phyloP scores from a whole-genome alignment of 148 eudicot species.

The Mesembryanthemum crystallinum region DNA sequence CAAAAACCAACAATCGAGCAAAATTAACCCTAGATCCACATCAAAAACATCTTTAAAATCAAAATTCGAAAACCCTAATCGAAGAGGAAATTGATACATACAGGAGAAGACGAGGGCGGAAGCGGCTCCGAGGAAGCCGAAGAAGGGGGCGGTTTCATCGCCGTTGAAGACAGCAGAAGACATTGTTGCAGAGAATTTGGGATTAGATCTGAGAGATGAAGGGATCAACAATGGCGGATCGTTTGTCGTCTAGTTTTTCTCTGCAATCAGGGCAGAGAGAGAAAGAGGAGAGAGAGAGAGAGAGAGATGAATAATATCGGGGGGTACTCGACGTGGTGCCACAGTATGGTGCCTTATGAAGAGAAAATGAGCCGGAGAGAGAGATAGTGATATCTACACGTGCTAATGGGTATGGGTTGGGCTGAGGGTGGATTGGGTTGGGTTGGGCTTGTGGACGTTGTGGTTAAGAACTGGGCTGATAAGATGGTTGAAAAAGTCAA shows the following conservation, averaged over 20 bases:
- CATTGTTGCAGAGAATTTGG: constrained; percentile 19
- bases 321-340: too few species aligned
- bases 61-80: neutral
- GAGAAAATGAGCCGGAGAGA: neutral
- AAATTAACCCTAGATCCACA: neutral
- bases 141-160: constrained; percentile 66
- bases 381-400: neutral
- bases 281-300: neutral
- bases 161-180: constrained; percentile 40
- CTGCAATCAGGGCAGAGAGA: neutral
- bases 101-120: constrained; percentile 64
- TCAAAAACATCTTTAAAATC: too few species aligned
- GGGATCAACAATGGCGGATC: constrained; percentile 21
- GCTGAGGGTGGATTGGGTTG: too few species aligned
- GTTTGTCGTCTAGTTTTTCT: neutral
- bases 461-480: too few species aligned
- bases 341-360: neutral
- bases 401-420: too few species aligned
- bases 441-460: too few species aligned
- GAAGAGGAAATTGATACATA: constrained; percentile 5
- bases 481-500: too few species aligned
- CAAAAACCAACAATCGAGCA: neutral
- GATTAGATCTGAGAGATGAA: constrained; percentile 18
- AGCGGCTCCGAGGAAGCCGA: constrained; percentile 63
- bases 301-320: constrained; percentile 4